Conservation (phyloP, 2,329 filamentous ascomycete species). For the Madurella fahalii region DNA sequence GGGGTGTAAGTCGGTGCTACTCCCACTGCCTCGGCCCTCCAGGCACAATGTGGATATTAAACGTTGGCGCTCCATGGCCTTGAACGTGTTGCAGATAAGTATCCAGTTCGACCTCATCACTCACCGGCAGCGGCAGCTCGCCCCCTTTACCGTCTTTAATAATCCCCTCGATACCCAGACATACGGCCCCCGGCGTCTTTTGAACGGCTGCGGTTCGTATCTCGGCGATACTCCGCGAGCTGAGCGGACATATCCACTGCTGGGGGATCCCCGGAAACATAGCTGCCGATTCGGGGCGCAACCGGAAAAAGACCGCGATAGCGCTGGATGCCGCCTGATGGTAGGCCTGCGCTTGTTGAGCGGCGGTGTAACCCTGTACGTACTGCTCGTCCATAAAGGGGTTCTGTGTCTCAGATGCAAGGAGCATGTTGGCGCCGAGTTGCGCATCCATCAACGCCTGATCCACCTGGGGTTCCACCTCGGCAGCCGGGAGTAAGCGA, state of each 20-base stretch:
- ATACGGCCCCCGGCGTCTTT: slow-evolving; percentile 57
- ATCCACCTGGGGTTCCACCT: not conserved
- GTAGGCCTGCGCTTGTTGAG: slow-evolving; percentile 3
- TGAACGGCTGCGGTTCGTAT: slow-evolving; percentile 57
- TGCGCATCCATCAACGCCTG: slow-evolving; percentile 32
- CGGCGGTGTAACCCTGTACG: slow-evolving; percentile 7
- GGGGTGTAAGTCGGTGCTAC: not conserved
- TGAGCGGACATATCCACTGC: slow-evolving; percentile 65
- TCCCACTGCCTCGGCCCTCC: slow-evolving; percentile 5
- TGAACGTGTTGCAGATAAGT: slow-evolving; percentile 66
- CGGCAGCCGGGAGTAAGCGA: slow-evolving; percentile 3
- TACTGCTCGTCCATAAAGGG: slow-evolving; percentile 16
- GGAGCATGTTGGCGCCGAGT: slow-evolving; percentile 37
- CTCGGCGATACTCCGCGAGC: slow-evolving; percentile 54
- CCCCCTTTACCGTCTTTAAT: slow-evolving; percentile 56
- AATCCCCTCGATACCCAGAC: slow-evolving; percentile 62
- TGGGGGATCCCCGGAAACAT: slow-evolving; percentile 41
- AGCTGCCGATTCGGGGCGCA: slow-evolving; percentile 57
- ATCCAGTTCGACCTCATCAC: slow-evolving; percentile 66
- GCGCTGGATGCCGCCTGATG: slow-evolving; percentile 5
- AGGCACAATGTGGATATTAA: slow-evolving; percentile 36
- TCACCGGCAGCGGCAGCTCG: slow-evolving; percentile 62
- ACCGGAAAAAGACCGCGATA: slow-evolving; percentile 63
- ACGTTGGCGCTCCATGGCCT: slow-evolving; percentile 38
- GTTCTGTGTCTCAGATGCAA: slow-evolving; percentile 36